Evolutionary conservation across 768 basidiomycete genomes (phyloP), one percentile per base, ranked within the genome.

Genomic region (Lanmaoa rubissima): DNA sequence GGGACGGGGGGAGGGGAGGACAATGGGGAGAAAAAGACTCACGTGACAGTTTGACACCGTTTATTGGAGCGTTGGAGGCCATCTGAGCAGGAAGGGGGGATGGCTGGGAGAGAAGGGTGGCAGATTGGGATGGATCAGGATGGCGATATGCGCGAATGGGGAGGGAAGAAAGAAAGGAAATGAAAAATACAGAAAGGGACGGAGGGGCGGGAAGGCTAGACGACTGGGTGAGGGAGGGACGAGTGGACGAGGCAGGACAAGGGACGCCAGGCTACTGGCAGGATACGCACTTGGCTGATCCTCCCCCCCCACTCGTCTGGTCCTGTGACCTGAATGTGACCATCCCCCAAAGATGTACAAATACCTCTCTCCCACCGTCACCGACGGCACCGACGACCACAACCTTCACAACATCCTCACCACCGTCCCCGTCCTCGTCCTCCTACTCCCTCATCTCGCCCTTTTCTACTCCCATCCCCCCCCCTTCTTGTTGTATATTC

Each of bases 31-130:
- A 44, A 53, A 55, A 54, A 58, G 46, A 87, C 89, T 77, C 73
- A 91, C 90, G 82, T 73, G 88, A 90, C 69, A 90, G 82, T 80
- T 89, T 91, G 75, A 91, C 86, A 66, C 90, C 90, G 75, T 91
- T 92, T 77, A 92, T 90, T 72, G 90, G 90, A 67, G 80, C 86
- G 75, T 88, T 85, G 56, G 83, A 85, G 54, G 85, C 77, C 87
- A 90, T 90, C 72, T 74, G 73, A 52, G 61, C 40, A 52, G 58
- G 46, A 50, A 36, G 26, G 43, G 50, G 53, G 32, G 48, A 54
- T 49, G 54, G 51, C 44, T 47, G 21, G 21, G 13, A 24, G 42
- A 46, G 53, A 57, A 38, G 51, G 19, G 54, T 19, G 42, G 31
- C 13, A 47, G 65, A 58, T 57, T 51, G 36, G 46, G 53, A 44